Conservation (phyloP, 768 basidiomycete species). For the Xanthoconium purpureum region DNA sequence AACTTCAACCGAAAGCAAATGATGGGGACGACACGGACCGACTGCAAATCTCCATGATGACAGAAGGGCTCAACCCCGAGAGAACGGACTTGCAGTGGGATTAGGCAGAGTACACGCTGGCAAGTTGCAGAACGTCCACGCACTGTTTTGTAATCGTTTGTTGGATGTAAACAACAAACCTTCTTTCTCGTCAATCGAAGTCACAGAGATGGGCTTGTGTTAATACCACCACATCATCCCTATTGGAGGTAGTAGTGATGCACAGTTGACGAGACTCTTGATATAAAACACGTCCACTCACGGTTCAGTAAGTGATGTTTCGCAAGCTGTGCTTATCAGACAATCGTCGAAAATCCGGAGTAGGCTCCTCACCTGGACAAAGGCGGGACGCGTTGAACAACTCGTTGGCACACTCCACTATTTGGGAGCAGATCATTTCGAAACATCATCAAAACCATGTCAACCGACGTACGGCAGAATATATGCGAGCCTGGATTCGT, state of each 20-base stretch:
- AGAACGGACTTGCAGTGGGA: slow-evolving; percentile 63
- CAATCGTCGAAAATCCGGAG: not conserved
- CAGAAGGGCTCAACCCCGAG: slow-evolving; percentile 73
- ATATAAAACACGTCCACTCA: slow-evolving; percentile 32
- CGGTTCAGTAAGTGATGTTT: slow-evolving; percentile 78
- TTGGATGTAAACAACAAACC: slow-evolving; percentile 81
- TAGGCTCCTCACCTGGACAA: slow-evolving; percentile 60
- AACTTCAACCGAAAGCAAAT: not conserved
- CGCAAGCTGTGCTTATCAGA: slow-evolving; percentile 57
- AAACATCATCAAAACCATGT: not conserved
- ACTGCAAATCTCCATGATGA: slow-evolving; percentile 78
- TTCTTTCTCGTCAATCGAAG: slow-evolving; percentile 26
- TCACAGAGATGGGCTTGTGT: not conserved
- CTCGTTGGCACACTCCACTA: slow-evolving; percentile 84
- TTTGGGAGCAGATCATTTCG: not conserved
- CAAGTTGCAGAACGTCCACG: slow-evolving; percentile 32
- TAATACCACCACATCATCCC: slow-evolving; percentile 59
- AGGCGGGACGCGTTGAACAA: slow-evolving; percentile 73
- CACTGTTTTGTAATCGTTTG: slow-evolving; percentile 91
- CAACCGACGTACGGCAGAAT: slow-evolving; percentile 59
- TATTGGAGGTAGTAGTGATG: not conserved
- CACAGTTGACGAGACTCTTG: not conserved
- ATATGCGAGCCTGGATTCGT: slow-evolving; percentile 70
- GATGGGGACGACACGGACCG: slow-evolving; percentile 42
- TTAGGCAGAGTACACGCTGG: slow-evolving; percentile 1